Evolutionary conservation across 805 yeast species (phyloP).

Genomic region (Spathaspora passalidarum): DNA sequence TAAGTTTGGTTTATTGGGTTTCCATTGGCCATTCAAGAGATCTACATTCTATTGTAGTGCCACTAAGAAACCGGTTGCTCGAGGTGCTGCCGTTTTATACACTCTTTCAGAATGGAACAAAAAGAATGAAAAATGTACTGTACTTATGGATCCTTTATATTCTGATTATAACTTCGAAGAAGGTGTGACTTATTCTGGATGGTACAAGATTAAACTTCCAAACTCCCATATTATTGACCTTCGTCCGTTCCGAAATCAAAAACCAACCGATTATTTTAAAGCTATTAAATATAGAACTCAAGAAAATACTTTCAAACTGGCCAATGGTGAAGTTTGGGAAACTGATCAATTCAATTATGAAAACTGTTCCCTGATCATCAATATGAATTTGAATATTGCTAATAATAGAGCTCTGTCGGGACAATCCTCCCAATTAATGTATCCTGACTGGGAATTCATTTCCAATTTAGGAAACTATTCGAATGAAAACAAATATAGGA

Average conservation of each 20-base stretch:
- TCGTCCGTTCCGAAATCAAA: slow-evolving; percentile 28
- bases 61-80: slow-evolving; percentile 37
- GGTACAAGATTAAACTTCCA: slow-evolving; percentile 33
- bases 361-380: slow-evolving; percentile 27
- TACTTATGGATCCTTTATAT: slow-evolving; percentile 38
- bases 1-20: slow-evolving; percentile 39
- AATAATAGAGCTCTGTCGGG: slow-evolving; percentile 33
- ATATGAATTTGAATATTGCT: slow-evolving; percentile 39
- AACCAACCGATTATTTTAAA: slow-evolving; percentile 34
- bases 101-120: slow-evolving; percentile 36
- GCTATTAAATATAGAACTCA: slow-evolving; percentile 41
- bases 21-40: slow-evolving; percentile 46
- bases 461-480: slow-evolving; percentile 22
- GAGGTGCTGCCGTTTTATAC: slow-evolving; percentile 37
- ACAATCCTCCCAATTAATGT: slow-evolving; percentile 32
- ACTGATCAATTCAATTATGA: slow-evolving; percentile 26
- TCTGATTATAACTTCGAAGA: slow-evolving; percentile 27
- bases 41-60: slow-evolving; percentile 37
- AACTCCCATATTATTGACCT: slow-evolving; percentile 40
- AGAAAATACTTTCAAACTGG: slow-evolving; percentile 28
- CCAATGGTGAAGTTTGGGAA: slow-evolving; percentile 33
- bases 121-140: slow-evolving; percentile 24
- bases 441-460: slow-evolving; percentile 30
- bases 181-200: slow-evolving; percentile 35
- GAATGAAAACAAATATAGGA: slow-evolving; percentile 22